Conservation (phyloP, 1,284 basidiomycete genomes). For the Athelia psychrophila region DNA sequence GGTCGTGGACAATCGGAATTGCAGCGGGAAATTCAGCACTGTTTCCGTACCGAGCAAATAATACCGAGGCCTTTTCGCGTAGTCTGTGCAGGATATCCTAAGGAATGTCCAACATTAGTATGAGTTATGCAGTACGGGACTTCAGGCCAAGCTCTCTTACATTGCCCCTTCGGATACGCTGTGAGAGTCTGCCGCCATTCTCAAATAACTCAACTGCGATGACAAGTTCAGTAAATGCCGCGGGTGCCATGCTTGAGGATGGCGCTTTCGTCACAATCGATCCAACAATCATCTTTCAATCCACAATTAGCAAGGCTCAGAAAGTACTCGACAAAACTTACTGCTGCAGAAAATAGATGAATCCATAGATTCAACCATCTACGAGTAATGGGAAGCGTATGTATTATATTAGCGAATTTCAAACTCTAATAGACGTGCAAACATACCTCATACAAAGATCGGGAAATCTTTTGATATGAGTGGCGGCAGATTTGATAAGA, state of each 20-base stretch:
- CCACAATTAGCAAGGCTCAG: neutral
- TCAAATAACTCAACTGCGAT: conserved; percentile 40
- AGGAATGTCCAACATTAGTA: neutral
- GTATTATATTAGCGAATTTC: neutral
- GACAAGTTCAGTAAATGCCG: conserved; percentile 22
- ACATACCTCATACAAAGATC: neutral
- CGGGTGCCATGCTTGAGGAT: conserved; percentile 33
- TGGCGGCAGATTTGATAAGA: neutral
- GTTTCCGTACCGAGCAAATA: conserved; percentile 24
- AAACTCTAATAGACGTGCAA: neutral
- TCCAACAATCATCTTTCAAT: conserved; percentile 39
- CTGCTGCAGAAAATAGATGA: neutral
- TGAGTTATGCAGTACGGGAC: neutral
- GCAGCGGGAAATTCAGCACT: conserved; percentile 11
- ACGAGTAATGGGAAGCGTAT: neutral
- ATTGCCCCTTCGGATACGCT: conserved; percentile 38
- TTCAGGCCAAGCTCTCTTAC: conserved; percentile 24
- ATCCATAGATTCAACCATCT: neutral
- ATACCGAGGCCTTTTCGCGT: conserved; percentile 36
- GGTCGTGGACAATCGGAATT: conserved; percentile 4
- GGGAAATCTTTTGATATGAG: too few species aligned
- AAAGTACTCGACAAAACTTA: neutral
- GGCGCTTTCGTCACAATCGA: conserved; percentile 46
- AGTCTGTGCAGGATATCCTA: conserved; percentile 32
- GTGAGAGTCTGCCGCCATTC: conserved; percentile 34